Conservation (phyloP, 169 alveolate species). For the Cryptosporidium xiaoi region DNA sequence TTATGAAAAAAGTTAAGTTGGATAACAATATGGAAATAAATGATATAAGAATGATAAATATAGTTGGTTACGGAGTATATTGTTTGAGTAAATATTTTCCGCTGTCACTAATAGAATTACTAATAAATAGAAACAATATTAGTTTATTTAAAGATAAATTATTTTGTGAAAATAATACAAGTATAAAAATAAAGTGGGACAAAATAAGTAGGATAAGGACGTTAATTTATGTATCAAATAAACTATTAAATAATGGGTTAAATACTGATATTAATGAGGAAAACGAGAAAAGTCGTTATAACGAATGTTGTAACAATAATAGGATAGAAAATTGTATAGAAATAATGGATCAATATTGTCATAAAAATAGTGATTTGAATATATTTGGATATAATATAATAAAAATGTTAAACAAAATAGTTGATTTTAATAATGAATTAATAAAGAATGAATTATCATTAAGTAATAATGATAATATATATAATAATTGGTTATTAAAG, state of each 20-base stretch:
- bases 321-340: background rate
- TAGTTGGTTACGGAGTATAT: conserved; percentile 37
- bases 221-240: conserved; percentile 16
- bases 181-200: conserved; percentile 34
- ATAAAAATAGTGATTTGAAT: conserved; percentile 29
- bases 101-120: conserved; percentile 16
- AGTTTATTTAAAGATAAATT: conserved; percentile 2
- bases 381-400: conserved; percentile 44
- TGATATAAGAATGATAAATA: conserved; percentile 33
- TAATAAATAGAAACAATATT: conserved; percentile 16
- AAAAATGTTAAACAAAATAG: background rate
- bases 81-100: conserved; percentile 63
- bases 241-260: conserved; percentile 2
- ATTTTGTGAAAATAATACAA: background rate
- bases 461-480: background rate
- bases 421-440: conserved; percentile 6
- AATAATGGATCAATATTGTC: background rate
- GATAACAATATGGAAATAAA: conserved; percentile 32
- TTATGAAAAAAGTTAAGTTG: background rate
- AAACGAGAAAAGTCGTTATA: background rate
- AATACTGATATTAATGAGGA: conserved; percentile 3
- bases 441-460: background rate
- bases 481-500: conserved; percentile 8
- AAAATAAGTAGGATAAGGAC: conserved; percentile 1
- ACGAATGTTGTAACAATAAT: background rate